Percentiles rank a stretch among this genome's conserved stretches.
These are phyloP conservation scores for Colletotrichum endophyticum DNA, from an alignment of 2,329 filamentous ascomycete genomes.

Conservation along the genomic window DNA sequence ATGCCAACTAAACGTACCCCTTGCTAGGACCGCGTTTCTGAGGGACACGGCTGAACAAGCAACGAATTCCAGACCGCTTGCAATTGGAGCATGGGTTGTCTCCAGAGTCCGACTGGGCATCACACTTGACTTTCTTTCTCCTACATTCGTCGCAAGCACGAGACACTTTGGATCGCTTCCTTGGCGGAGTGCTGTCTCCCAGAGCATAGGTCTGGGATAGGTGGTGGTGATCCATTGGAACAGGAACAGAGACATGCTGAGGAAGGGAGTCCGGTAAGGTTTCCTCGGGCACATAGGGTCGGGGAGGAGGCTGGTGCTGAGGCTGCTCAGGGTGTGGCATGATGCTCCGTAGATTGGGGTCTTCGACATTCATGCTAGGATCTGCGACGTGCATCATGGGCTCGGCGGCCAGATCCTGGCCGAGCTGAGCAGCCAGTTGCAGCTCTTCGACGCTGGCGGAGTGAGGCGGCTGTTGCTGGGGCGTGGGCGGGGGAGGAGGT, in stretches of 20 bases:
- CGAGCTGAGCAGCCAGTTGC: constrained; percentile 63
- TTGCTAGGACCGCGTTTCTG: constrained; percentile 91
- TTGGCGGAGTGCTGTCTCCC: constrained; percentile 67
- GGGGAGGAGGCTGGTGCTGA: constrained; percentile 16
- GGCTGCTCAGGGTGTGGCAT: constrained; percentile 44
- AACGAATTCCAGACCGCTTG: constrained; percentile 74
- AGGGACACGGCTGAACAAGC: constrained; percentile 85
- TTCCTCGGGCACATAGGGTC: constrained; percentile 42
- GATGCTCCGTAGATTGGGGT: constrained; percentile 46
- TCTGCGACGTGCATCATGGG: constrained; percentile 56
- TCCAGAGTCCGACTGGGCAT: constrained; percentile 76
- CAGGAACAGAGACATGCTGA: constrained; percentile 26
- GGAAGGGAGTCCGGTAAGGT: constrained; percentile 40
- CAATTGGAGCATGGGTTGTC: constrained; percentile 83
- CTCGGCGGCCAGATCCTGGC: constrained; percentile 54
- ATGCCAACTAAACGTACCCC: constrained; percentile 60
- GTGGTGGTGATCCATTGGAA: constrained; percentile 39
- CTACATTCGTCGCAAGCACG: constrained; percentile 89
- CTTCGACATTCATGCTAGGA: constrained; percentile 47
- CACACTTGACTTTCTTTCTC: constrained; percentile 89
- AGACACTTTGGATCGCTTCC: constrained; percentile 86
- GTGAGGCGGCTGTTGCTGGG: constrained; percentile 46
- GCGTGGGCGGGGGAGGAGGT: constrained; percentile 37
- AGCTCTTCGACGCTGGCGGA: constrained; percentile 59
- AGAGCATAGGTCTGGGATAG: constrained; percentile 42